A percentile compares a stretch with the other conserved stretches of the same genome.
phyloP scores from a whole-genome alignment of 306 rosid genomes.

The Boehmeria nivea region DNA sequence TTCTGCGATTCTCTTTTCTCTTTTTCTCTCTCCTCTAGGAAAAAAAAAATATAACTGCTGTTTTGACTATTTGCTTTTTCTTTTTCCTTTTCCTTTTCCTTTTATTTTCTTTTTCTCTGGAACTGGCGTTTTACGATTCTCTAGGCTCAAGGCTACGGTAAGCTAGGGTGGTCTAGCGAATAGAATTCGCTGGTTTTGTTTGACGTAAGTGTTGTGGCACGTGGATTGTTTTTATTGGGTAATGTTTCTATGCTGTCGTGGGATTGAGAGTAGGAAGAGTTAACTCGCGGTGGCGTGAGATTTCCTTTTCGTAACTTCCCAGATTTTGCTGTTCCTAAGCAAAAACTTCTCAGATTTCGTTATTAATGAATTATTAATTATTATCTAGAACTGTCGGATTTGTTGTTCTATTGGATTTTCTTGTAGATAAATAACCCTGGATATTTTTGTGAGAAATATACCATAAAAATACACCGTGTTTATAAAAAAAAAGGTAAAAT shows the following conservation, averaged over 20 bases:
- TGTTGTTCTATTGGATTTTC: neutral
- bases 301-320: neutral
- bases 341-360: conserved; percentile 11
- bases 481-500: too few species aligned
- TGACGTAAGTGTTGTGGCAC: neutral
- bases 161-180: neutral
- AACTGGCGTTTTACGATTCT: too few species aligned
- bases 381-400: neutral
- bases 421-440: neutral
- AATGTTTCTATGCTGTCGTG: neutral
- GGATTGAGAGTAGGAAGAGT: neutral
- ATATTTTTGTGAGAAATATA: too few species aligned
- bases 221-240: neutral
- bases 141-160: neutral
- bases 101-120: too few species aligned
- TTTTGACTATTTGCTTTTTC: conserved; percentile 6
- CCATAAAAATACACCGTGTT: too few species aligned
- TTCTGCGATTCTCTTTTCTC: neutral
- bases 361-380: conserved; percentile 6
- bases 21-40: neutral
- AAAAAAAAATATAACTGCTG: conserved; percentile 5
- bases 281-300: neutral
- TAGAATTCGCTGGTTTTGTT: neutral
- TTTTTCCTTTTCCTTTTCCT: neutral
- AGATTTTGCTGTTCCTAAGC: neutral